Evolutionary conservation across 345 rosid species (phyloP).

Genomic region (Lumnitzera littorea): DNA sequence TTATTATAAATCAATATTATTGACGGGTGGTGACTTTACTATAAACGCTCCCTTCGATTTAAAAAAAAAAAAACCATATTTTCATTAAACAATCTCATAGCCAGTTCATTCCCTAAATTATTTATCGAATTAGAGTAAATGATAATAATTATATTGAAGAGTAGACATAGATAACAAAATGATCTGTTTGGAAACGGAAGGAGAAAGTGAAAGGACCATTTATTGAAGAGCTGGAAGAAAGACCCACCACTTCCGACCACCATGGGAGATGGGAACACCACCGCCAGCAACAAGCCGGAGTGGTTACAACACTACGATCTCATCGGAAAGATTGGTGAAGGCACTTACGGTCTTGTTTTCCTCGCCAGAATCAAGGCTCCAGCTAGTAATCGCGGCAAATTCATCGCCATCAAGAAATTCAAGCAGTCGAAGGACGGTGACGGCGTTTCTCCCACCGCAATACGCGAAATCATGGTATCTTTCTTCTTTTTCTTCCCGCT

Average conservation of each 20-base stretch:
- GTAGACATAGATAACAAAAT: too few species aligned
- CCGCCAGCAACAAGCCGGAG: constrained; percentile 57
- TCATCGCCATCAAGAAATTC: constrained; percentile 95
- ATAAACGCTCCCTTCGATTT: too few species aligned
- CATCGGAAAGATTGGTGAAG: constrained; percentile 98
- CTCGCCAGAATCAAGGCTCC: constrained; percentile 74
- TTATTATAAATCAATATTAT: too few species aligned
- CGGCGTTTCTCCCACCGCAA: constrained; percentile 99
- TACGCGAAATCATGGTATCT: constrained; percentile 82
- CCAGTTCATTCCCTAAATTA: too few species aligned
- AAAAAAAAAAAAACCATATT: too few species aligned
- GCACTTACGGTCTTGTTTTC: constrained; percentile 97
- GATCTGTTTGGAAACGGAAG: too few species aligned
- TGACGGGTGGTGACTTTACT: too few species aligned
- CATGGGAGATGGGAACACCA: too few species aligned
- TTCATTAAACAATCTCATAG: too few species aligned
- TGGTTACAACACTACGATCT: constrained; percentile 98
- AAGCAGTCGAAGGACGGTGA: constrained; percentile 99
- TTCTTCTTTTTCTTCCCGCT: background rate
- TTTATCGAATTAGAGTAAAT: too few species aligned
- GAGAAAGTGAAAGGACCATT: too few species aligned
- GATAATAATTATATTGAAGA: too few species aligned
- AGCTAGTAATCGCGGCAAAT: constrained; percentile 61
- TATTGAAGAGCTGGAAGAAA: background rate
- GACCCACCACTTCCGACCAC: background rate